phyloP scores from a whole-genome alignment of 1,284 basidiomycete species.

The Leccinum griseonigrum region DNA sequence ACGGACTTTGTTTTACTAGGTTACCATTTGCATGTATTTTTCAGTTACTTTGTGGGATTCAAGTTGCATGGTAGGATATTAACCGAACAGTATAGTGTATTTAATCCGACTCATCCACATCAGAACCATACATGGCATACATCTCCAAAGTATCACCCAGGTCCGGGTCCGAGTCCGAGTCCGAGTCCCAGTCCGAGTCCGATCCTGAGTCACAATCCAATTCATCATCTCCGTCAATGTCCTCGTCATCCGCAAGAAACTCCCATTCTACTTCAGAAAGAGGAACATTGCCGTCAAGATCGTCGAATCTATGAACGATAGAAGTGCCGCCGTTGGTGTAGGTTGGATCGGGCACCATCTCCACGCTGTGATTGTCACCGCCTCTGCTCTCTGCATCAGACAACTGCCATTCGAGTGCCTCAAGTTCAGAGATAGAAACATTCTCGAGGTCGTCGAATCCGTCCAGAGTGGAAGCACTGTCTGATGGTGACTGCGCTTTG shows the following conservation, averaged over 20 bases:
- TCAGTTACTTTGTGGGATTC: too few species aligned
- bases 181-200: too few species aligned
- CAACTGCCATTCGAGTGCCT: background rate
- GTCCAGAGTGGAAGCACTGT: background rate
- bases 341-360: background rate
- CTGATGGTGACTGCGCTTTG: background rate
- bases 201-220: background rate
- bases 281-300: background rate
- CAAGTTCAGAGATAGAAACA: background rate
- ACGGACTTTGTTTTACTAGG: too few species aligned
- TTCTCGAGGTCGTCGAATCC: background rate
- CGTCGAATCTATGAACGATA: background rate
- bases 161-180: background rate
- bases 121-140: background rate
- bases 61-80: too few species aligned
- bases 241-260: background rate
- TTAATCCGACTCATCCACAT: background rate
- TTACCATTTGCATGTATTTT: too few species aligned
- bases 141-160: background rate
- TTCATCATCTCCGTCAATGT: background rate
- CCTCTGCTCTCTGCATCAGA: background rate
- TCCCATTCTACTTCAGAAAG: background rate
- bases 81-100: too few species aligned
- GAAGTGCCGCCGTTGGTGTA: background rate
- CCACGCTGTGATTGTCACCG: background rate